Evolutionary conservation across 768 basidiomycete species (phyloP), one percentile per base, ranked within the genome.

Genomic region (Gloeostereum incarnatum): DNA sequence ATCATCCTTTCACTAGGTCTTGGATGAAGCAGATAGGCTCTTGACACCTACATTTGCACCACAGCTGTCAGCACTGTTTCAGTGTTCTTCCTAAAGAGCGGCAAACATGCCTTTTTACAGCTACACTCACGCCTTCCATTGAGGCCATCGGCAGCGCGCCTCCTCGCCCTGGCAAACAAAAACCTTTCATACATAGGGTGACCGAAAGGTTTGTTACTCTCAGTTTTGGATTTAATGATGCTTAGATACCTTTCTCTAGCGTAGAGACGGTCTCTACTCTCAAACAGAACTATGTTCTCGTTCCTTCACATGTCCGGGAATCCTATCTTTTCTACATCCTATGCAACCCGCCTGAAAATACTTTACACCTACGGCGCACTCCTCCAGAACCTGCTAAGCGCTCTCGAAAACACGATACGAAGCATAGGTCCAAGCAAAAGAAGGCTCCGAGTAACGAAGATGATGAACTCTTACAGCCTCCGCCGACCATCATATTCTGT

Each of bases 101-200:
- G n/a, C 94, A 98, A 56, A 98, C 94, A 0, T 88, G 91, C 49
- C 71, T 99, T 29, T 98, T 98, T 60, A 99, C 96, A 0, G 96
- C 96, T 1, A 99, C 96, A 1, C 64, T 94, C 44, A 93, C 91
- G 4, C 72, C 81, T 5, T 75, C 90, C 0, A 88, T 99, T 41
- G 86, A 93, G 50, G 66, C 71, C 6, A 54, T 97, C 16, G 83
- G 81, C 5, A 66, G 71, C 25, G 78, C 81, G 14, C 60, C 78
- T 5, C 89, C 92, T 2, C 70, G 75, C 46, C 67, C 72, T 0
- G 94, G 93, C 4, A 98, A 94, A 59, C 70, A 81, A 52, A 78
- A 73, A 45, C 89, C 91, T 1, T 94, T 93, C 52, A 69, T 96
- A 18, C 81, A 96, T 57, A 68, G 85, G 26, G 86, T 86, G 59